Conservation (phyloP, 495 filamentous ascomycete species). For the Thozetella sp. region DNA sequence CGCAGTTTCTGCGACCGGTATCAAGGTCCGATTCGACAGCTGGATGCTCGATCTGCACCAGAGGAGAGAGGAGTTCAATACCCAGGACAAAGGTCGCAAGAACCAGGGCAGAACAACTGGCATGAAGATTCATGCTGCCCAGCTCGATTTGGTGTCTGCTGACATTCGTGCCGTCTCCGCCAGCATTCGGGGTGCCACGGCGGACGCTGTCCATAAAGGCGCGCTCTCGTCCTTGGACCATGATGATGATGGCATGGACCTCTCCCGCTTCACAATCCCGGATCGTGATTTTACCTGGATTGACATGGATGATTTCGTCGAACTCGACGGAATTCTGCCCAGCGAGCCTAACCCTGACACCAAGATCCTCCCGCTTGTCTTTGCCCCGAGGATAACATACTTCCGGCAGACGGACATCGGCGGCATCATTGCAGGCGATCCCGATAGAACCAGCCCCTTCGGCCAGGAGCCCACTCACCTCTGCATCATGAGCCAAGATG, state of each 20-base stretch:
- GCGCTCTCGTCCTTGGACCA: conserved; percentile 50
- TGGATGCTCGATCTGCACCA: conserved; percentile 97
- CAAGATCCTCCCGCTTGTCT: conserved; percentile 89
- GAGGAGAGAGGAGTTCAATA: conserved; percentile 87
- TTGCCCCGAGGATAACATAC: conserved; percentile 92
- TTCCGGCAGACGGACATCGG: conserved; percentile 95
- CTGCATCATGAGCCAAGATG: conserved; percentile 92
- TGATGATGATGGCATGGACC: conserved; percentile 56
- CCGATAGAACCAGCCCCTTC: conserved; percentile 79
- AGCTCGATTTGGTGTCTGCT: conserved; percentile 88
- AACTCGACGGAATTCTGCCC: conserved; percentile 93
- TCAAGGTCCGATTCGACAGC: conserved; percentile 92
- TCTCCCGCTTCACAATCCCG: conserved; percentile 90
- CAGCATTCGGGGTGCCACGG: conserved; percentile 76
- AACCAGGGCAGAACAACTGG: conserved; percentile 78
- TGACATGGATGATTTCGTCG: conserved; percentile 99
- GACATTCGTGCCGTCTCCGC: conserved; percentile 95
- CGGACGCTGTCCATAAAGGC: conserved; percentile 71
- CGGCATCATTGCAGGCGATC: conserved; percentile 65
- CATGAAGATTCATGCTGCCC: conserved; percentile 93
- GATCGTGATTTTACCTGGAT: conserved; percentile 95
- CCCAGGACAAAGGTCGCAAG: conserved; percentile 69
- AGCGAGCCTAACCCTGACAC: conserved; percentile 90
- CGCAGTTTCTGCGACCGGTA: conserved; percentile 84
- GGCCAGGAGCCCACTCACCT: conserved; percentile 90